phyloP scores from a whole-genome alignment of 345 rosid genomes.

The Noccaea caerulescens region DNA sequence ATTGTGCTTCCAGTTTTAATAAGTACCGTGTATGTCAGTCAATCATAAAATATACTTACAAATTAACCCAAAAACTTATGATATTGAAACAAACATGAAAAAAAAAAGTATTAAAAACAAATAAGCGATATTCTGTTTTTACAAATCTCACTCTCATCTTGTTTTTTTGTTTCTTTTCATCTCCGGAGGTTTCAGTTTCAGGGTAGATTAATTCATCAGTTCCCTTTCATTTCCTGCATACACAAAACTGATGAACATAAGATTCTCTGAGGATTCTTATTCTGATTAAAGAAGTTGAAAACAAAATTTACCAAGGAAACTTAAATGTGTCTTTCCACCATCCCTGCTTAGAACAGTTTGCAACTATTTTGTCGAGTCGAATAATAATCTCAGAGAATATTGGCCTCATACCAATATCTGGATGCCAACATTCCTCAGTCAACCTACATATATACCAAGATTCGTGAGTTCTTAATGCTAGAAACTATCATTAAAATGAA shows the following conservation, averaged over 20 bases:
- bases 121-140: slow-evolving; percentile 8
- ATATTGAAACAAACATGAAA: slow-evolving; percentile 25
- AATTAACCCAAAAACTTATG: slow-evolving; percentile 25
- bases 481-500: not conserved
- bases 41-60: slow-evolving; percentile 27
- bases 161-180: not conserved
- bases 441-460: slow-evolving; percentile 51
- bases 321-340: slow-evolving; percentile 98
- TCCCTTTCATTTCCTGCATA: slow-evolving; percentile 41
- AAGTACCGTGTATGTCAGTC: slow-evolving; percentile 15
- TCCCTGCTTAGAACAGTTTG: slow-evolving; percentile 78
- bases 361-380: slow-evolving; percentile 70
- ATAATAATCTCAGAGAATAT: slow-evolving; percentile 79
- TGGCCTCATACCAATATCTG: slow-evolving; percentile 64
- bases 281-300: not conserved
- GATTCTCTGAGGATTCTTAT: not conserved
- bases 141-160: slow-evolving; percentile 25
- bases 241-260: not conserved
- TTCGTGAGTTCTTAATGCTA: slow-evolving; percentile 17
- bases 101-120: slow-evolving; percentile 3
- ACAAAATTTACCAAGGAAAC: slow-evolving; percentile 74
- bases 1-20: slow-evolving; percentile 10
- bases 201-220: slow-evolving; percentile 9
- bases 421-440: slow-evolving; percentile 91
- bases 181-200: not conserved